Percentiles rank a stretch among this genome's conserved stretches.
These are phyloP conservation scores for Fusarium marasasianum DNA, from an alignment of 2,329 filamentous ascomycete species.

Conservation along the genomic window DNA sequence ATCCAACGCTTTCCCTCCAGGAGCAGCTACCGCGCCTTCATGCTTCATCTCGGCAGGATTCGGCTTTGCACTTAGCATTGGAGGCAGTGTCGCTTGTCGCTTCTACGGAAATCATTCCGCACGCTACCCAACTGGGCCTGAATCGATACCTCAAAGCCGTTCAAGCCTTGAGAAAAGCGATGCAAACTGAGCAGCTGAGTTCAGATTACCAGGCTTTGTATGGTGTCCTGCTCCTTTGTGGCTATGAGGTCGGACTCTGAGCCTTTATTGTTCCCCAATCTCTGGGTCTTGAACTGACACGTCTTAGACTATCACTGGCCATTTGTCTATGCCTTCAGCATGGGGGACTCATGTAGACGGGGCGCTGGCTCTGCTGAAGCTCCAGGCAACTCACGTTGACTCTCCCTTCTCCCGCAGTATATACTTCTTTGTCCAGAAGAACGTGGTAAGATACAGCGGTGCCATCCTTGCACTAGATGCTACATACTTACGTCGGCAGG, in stretches of 20 bases:
- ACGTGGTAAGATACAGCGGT: neutral
- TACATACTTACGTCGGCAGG: neutral
- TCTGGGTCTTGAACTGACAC: neutral
- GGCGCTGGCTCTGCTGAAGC: neutral
- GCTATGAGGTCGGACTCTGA: neutral
- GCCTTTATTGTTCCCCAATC: neutral
- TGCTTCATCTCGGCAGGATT: neutral
- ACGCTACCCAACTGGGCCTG: neutral
- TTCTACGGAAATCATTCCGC: neutral
- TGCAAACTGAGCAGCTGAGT: neutral
- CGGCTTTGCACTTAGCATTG: neutral
- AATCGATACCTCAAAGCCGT: neutral
- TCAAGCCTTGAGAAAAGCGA: neutral
- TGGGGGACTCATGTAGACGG: neutral
- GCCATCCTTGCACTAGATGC: neutral
- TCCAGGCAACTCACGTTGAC: neutral
- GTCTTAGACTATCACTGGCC: neutral
- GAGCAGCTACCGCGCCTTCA: neutral
- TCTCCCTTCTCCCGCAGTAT: neutral
- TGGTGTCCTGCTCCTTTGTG: neutral
- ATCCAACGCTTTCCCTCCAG: neutral
- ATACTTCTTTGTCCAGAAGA: neutral
- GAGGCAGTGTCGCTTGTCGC: neutral
- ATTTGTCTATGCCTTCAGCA: neutral
- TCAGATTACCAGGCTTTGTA: neutral